Evolutionary conservation across 2,329 filamentous ascomycete species (phyloP).

Genomic region (Parastagonospora nodorum): DNA sequence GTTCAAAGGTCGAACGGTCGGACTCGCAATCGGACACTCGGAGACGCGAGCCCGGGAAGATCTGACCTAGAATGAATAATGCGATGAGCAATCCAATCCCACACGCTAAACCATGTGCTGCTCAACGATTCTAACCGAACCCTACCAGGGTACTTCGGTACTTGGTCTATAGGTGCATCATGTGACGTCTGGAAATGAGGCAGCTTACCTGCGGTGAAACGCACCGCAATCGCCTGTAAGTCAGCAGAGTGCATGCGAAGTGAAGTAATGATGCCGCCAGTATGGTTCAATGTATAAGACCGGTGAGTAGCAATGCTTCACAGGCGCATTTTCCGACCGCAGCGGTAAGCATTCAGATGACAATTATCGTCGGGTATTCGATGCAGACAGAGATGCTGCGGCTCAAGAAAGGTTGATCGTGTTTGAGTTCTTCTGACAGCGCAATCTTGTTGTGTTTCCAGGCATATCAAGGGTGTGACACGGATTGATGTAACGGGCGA

Average conservation of each 20-base stretch:
- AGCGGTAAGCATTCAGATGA: too few species aligned
- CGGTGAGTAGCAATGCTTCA: neutral
- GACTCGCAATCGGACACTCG: slow-evolving; percentile 1
- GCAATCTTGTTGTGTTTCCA: too few species aligned
- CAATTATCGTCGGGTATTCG: too few species aligned
- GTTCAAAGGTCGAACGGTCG: neutral
- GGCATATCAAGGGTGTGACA: too few species aligned
- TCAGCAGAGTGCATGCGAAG: slow-evolving; percentile 1
- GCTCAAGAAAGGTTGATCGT: too few species aligned
- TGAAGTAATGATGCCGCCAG: neutral
- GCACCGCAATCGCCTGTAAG: slow-evolving; percentile 14
- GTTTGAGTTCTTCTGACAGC: too few species aligned
- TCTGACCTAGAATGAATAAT: slow-evolving; percentile 40
- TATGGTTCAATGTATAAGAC: neutral
- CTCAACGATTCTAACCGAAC: slow-evolving; percentile 27
- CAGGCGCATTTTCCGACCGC: neutral
- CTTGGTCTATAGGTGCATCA: slow-evolving; percentile 28
- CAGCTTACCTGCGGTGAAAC: slow-evolving; percentile 12
- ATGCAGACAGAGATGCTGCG: too few species aligned
- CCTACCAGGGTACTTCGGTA: slow-evolving; percentile 24
- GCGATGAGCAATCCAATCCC: slow-evolving; percentile 28
- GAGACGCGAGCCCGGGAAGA: slow-evolving; percentile 31
- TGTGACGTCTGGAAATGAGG: slow-evolving; percentile 25
- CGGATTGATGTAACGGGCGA: too few species aligned
- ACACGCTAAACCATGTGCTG: slow-evolving; percentile 29